These are phyloP conservation scores for Penicillium sp. DNA, from an alignment of 2,329 filamentous ascomycete species.

Conservation along the genomic window DNA sequence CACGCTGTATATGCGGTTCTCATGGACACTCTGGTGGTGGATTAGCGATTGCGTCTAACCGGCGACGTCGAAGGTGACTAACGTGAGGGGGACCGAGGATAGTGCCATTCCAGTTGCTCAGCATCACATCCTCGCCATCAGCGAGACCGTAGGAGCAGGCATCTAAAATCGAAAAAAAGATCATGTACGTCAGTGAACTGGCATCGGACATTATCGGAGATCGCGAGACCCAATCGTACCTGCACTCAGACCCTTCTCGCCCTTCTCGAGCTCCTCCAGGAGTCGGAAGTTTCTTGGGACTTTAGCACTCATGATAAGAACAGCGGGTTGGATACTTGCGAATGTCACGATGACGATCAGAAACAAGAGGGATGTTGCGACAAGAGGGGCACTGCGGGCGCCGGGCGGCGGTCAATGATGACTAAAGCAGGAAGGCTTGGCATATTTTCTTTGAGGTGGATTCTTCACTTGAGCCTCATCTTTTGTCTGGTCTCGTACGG, in stretches of 20 bases:
- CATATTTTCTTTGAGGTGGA: background rate
- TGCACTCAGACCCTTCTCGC: constrained; percentile 94
- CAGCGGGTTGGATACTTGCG: background rate
- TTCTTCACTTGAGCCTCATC: background rate
- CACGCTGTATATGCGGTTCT: constrained; percentile 98
- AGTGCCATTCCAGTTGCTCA: constrained; percentile 99
- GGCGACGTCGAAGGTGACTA: constrained; percentile 41
- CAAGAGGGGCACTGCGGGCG: constrained; percentile 23
- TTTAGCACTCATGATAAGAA: constrained; percentile 63
- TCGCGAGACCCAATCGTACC: constrained; percentile 47
- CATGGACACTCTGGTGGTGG: constrained; percentile 74
- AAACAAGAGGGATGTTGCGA: constrained; percentile 7
- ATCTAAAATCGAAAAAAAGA: constrained; percentile 56
- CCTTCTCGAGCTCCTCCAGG: constrained; percentile 96
- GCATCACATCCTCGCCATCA: constrained; percentile 89
- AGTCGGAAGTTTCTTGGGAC: constrained; percentile 95
- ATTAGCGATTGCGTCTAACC: constrained; percentile 15
- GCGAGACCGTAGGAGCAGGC: constrained; percentile 96
- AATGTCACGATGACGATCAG: constrained; percentile 2
- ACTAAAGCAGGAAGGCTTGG: constrained; percentile 19
- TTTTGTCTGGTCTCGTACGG: background rate
- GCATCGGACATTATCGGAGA: constrained; percentile 11
- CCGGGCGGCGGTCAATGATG: constrained; percentile 5
- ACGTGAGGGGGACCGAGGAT: constrained; percentile 96
- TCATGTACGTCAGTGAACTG: constrained; percentile 23